Base-by-base conservation (phyloP, 2,329 filamentous ascomycete genomes). In the Chrysoporthe cubensis region DNA sequence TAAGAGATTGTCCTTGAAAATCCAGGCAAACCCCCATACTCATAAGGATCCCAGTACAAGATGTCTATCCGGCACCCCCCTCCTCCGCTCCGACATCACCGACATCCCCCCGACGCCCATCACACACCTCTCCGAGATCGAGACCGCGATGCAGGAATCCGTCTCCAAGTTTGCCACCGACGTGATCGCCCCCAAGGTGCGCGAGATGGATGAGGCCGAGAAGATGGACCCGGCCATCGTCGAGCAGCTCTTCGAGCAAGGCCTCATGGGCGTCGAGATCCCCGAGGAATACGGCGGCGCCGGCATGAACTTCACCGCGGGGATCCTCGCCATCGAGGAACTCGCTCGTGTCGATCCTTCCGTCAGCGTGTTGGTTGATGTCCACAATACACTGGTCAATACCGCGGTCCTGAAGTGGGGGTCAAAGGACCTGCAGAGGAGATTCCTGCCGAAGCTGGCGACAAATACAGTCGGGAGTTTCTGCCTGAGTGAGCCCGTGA, bases 371-470 rank as follows among this genome's bases (percentile, higher is more conserved):
- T 82, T 99, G 83, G 93, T 94, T 67, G 96, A 99, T 79, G 96
- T 99, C 32, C 96, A 99, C 85, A 99, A 99, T 82, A 99, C 96
- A 0, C 85, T 99, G 63, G 95, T 97, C 80, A 97, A 97, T 83
- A 98, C 95, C 2, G 92, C 94, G 16, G 85, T 99, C 66, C 78
- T 97, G 75, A 96, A 94, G 78, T 96, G 91, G 79, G 96, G 90
- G 44, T 93, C 89, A 73, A 85, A 88, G 70, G 87, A 89, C 74
- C 81, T 91, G 70, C 92, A 96, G 87, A 91, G 91, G 80, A 91
- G 91, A 79, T 97, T 91, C 86, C 84, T 99, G 71, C 96, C 96
- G n/a, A 88, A 87, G 77, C 85, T 99, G 68, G 94, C 96, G 63
- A 97, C 95, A 60, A 86, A 93, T 79, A 96, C 94, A 3, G 92